These are phyloP conservation scores for Aspergillus spinulosporus DNA, from an alignment of 2,329 filamentous ascomycete genomes.

Conservation along the genomic window DNA sequence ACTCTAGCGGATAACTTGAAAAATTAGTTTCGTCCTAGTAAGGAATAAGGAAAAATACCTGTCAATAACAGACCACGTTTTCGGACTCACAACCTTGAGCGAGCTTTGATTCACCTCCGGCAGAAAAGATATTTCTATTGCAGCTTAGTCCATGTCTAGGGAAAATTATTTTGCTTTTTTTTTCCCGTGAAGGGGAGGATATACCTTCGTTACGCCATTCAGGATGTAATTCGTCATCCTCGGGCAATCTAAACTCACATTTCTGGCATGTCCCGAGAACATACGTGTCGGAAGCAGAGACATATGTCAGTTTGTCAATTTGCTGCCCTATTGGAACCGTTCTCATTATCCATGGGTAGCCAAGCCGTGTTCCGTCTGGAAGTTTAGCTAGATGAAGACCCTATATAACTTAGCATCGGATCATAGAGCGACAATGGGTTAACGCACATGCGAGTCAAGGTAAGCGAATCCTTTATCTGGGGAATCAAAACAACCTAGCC, in stretches of 20 bases:
- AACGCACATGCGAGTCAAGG: slow-evolving; percentile 59
- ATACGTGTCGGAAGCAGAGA: slow-evolving; percentile 72
- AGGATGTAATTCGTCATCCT: slow-evolving; percentile 78
- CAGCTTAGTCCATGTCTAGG: slow-evolving; percentile 16
- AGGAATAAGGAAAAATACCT: slow-evolving; percentile 39
- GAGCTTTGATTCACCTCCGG: slow-evolving; percentile 71
- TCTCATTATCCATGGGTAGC: slow-evolving; percentile 72
- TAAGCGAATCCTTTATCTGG: slow-evolving; percentile 77
- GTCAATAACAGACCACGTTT: slow-evolving; percentile 77
- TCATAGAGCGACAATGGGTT: not conserved
- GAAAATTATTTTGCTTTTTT: no score
- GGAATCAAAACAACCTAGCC: slow-evolving; percentile 73
- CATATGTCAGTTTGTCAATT: slow-evolving; percentile 72
- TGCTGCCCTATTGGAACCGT: slow-evolving; percentile 72
- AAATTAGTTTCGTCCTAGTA: slow-evolving; percentile 10
- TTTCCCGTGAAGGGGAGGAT: not conserved
- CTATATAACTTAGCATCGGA: slow-evolving; percentile 12
- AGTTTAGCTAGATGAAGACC: slow-evolving; percentile 72
- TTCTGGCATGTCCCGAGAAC: slow-evolving; percentile 68
- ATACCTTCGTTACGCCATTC: slow-evolving; percentile 75
- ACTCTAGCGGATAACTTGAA: slow-evolving; percentile 63
- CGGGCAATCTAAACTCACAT: slow-evolving; percentile 77
- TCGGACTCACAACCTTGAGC: slow-evolving; percentile 76
- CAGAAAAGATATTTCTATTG: slow-evolving; percentile 53
- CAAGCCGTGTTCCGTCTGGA: slow-evolving; percentile 66